Evolutionary conservation across 768 basidiomycete species (phyloP), one percentile per base, ranked within the genome.

Genomic region (Leccinum ochraceum): DNA sequence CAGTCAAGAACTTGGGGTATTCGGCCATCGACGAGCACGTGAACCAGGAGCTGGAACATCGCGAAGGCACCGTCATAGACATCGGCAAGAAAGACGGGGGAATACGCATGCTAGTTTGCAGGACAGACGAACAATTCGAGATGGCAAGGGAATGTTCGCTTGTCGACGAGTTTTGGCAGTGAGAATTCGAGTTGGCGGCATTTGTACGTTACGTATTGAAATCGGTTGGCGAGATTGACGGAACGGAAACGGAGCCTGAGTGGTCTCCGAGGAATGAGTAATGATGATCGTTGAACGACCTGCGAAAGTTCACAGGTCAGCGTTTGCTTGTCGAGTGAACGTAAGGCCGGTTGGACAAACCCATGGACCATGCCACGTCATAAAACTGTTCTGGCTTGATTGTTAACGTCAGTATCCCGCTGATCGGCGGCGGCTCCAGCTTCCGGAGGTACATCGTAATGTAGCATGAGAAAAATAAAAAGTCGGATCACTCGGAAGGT

Each of bases 121-220:
- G 81, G 64, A 90, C 89, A 22, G 84, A 89, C 65, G 87, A 88
- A 63, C 85, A 88, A 72, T 65, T 78, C 6, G 81, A 82, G 68
- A 82, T 82, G 78, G 80, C 80, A 37, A 71, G 75, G 49, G 72
- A 74, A 61, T 82, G 81, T 66, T 66, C 66, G 13, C 54, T 70
- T 11, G 9, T 42, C 3, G 57, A 54, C 16, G 56, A 57, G 24
- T 72, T 67, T 56, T 66, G 65, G 68, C 22, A 5, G 51, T 69
- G 59, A 67, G 2, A 42, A n/a, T 42, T 42, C 39, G 39, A 42
- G 39, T 42, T 42, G 39, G 30, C n/a, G 50, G 8, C n/a, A 14
- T 50, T 4, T 52, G 57, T 42, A 64, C 42, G 17, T 6, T 24
- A 34, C 34, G 11, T 34, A 2, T 24, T 6, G 17, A 3, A 42